Evolutionary conservation across 2,329 filamentous ascomycete species (phyloP), one percentile per base, ranked within the genome.

Genomic region (Elsinoe fawcettii): DNA sequence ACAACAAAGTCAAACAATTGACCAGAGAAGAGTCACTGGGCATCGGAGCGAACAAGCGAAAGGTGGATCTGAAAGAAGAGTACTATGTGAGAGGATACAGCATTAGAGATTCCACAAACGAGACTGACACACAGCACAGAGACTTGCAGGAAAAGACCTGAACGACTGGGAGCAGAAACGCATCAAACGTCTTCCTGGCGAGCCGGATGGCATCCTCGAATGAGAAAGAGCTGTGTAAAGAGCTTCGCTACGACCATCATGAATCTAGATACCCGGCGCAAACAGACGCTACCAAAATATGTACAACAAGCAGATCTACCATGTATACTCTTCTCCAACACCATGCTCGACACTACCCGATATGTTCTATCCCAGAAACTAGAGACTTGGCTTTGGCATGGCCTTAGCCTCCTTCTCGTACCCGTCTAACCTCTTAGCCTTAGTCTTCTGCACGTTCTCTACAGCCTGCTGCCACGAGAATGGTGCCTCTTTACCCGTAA

Each of bases 151-250:
- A 30, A 95, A 95, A 71, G 93, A 97, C 69, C 75, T 97, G 60
- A 92, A 99, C 67, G 82, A 90, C 68, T 99, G 93, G 93, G 92
- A 97, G 71, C 93, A 97, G 74, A 95, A 93, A 74, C 84, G 95
- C 55, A 90, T 97, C 9, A 84, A 96, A 75, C 80, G 93, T 69
- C 79, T 96, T 60, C 85, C 88, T 18, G 93, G 93, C 63, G 95
- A 99, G 72, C 87, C 83, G 60, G 92, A 99, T 70, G 92, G 92
- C 32, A 81, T 88, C 53, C 70, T 96, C 63, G 86, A 71, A 78
- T 56, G 46, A 55, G 46, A 23, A 51, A 11, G n/a, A 32, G 16
- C n/a, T 25, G 32, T 23, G 34, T 16, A 32, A 37, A 49, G 22
- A n/a, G 18, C 22, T 16, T 49, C 41, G 18, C 49, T 23, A 56